These are phyloP conservation scores for Ichthyophonus hoferi DNA, from an alignment of 208 protist species.

Conservation along the genomic window DNA sequence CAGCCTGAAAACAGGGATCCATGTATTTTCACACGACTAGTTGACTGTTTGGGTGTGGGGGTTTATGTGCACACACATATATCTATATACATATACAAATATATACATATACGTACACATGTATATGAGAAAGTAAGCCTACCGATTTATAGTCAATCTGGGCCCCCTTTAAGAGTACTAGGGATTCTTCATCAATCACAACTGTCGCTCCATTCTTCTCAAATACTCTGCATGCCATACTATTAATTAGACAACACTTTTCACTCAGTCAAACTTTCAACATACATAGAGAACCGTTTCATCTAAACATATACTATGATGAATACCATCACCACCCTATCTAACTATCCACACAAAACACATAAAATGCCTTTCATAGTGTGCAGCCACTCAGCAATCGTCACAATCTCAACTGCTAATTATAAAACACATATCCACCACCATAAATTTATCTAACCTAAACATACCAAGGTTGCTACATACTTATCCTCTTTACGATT, in stretches of 20 bases:
- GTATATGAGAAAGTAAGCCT: neutral
- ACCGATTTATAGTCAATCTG: conserved; percentile 16
- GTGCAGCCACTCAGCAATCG: no score
- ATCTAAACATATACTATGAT: neutral
- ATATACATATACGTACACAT: neutral
- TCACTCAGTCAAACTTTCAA: neutral
- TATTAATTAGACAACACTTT: neutral
- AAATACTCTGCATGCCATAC: neutral
- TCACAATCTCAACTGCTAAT: no score
- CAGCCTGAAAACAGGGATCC: no score
- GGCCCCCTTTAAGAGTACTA: neutral
- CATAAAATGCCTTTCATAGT: no score
- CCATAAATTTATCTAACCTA: no score
- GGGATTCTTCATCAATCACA: conserved; percentile 8
- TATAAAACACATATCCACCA: no score
- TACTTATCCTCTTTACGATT: neutral
- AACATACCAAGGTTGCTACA: neutral
- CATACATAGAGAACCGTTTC: neutral
- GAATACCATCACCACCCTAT: no score
- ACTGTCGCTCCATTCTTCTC: conserved; percentile 18
- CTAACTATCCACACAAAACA: no score
- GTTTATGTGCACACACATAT: neutral
- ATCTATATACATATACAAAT: neutral
- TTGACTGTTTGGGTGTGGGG: neutral
- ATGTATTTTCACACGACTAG: no score